phyloP scores from a whole-genome alignment of 768 basidiomycete genomes.

The Pulveroboletus ravenelii region DNA sequence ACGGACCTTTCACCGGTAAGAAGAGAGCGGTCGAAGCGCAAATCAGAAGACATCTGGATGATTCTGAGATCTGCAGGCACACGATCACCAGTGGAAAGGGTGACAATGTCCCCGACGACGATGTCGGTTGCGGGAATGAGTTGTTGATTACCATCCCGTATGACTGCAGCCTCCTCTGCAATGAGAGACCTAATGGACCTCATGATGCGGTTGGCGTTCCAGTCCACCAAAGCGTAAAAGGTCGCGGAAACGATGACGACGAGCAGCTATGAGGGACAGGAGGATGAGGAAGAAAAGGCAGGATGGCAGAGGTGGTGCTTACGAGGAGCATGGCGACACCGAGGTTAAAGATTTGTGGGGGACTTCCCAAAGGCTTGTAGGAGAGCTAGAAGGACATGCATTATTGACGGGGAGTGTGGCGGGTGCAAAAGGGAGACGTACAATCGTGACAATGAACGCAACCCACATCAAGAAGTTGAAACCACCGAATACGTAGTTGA shows the following conservation, averaged over 20 bases:
- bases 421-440: constrained; percentile 18
- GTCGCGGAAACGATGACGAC: constrained; percentile 40
- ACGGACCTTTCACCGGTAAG: constrained; percentile 46
- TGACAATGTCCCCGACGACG: constrained; percentile 53
- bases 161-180: constrained; percentile 52
- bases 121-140: constrained; percentile 50
- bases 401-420: constrained; percentile 1
- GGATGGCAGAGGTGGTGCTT: constrained; percentile 18
- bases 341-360: constrained; percentile 42
- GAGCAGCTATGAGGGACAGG: constrained; percentile 31
- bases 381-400: constrained; percentile 38
- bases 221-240: constrained; percentile 51
- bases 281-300: not conserved
- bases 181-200: constrained; percentile 55
- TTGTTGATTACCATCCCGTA: constrained; percentile 45
- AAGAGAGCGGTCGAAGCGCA: constrained; percentile 50
- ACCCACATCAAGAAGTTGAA: constrained; percentile 56
- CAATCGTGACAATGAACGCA: constrained; percentile 45
- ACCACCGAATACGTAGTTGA: constrained; percentile 53
- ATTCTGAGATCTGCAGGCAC: constrained; percentile 58
- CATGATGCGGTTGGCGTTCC: constrained; percentile 46
- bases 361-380: constrained; percentile 45
- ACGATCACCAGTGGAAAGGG: constrained; percentile 50
- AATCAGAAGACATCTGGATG: constrained; percentile 46
- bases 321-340: constrained; percentile 50